Conservation (phyloP, 163 green algal genomes). For the Scenedesmus sp. region DNA sequence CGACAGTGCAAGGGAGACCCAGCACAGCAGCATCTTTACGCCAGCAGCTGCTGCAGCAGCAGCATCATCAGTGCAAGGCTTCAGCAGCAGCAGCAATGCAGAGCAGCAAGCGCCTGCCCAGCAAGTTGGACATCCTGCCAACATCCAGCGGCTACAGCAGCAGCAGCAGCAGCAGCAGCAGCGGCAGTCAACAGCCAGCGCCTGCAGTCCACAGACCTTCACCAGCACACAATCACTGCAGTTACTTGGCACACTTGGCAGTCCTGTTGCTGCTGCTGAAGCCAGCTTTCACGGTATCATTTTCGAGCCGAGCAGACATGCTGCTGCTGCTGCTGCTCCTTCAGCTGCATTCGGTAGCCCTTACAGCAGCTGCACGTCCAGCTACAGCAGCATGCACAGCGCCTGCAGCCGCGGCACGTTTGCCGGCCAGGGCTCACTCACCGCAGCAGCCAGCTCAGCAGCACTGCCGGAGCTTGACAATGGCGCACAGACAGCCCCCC, state of each 20-base stretch:
- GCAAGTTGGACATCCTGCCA: too few relatives aligned
- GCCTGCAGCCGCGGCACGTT: conserved; percentile 31
- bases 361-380: conserved; percentile 1
- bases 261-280: background rate
- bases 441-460: conserved; percentile 10
- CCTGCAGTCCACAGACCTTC: background rate
- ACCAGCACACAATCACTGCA: background rate
- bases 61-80: background rate
- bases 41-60: background rate
- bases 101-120: background rate
- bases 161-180: conserved; percentile 13
- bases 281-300: too few relatives aligned
- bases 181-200: background rate
- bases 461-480: conserved; percentile 13
- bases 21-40: background rate
- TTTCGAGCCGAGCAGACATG: background rate
- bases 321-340: conserved; percentile 19
- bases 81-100: background rate
- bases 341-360: background rate
- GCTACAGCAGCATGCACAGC: conserved; percentile 40
- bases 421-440: background rate
- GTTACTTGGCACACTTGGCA: background rate
- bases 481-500: background rate
- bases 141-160: background rate
- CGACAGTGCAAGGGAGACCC: background rate